phyloP scores from a whole-genome alignment of 177 flowering plant species.

The Tripterygium wilfordii region DNA sequence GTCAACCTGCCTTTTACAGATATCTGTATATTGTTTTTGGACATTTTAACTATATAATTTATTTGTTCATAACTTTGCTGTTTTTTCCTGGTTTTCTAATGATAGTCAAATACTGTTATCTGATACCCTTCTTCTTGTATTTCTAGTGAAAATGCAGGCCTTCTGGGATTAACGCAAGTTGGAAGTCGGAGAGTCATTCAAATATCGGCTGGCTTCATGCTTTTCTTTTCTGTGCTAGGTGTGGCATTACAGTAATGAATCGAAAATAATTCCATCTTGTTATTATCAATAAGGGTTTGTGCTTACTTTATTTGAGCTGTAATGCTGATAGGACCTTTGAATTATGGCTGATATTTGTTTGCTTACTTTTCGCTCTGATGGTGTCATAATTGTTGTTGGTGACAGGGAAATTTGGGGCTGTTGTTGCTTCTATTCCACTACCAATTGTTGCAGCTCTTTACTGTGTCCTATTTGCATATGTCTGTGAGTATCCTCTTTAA shows the following conservation, averaged over 20 bases:
- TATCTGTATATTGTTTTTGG: too few species aligned
- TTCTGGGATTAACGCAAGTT: conserved; percentile 55
- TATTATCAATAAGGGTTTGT: too few species aligned
- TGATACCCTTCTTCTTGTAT: not conserved
- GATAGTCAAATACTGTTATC: not conserved
- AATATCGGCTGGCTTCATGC: conserved; percentile 64
- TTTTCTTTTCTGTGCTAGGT: conserved; percentile 71
- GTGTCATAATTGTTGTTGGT: not conserved
- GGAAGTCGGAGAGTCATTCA: conserved; percentile 73
- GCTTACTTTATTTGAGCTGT: too few species aligned
- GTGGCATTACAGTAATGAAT: conserved; percentile 1
- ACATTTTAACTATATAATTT: not conserved
- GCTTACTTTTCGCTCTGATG: not conserved
- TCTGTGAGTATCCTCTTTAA: conserved; percentile 33
- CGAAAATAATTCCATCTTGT: not conserved
- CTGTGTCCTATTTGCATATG: conserved; percentile 64
- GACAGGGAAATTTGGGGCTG: conserved; percentile 71
- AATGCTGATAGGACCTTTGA: too few species aligned
- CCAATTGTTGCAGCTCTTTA: conserved; percentile 67
- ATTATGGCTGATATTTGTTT: not conserved
- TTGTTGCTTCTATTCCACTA: conserved; percentile 66
- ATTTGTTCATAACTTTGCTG: not conserved
- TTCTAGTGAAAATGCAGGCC: conserved; percentile 68
- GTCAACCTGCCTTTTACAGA: too few species aligned
- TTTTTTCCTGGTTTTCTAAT: too few species aligned